Percentiles rank a stretch among this genome's conserved stretches.
These are phyloP conservation scores for Sporothrix dimorphospora DNA, from an alignment of 2,329 filamentous ascomycete genomes.

Conservation along the genomic window DNA sequence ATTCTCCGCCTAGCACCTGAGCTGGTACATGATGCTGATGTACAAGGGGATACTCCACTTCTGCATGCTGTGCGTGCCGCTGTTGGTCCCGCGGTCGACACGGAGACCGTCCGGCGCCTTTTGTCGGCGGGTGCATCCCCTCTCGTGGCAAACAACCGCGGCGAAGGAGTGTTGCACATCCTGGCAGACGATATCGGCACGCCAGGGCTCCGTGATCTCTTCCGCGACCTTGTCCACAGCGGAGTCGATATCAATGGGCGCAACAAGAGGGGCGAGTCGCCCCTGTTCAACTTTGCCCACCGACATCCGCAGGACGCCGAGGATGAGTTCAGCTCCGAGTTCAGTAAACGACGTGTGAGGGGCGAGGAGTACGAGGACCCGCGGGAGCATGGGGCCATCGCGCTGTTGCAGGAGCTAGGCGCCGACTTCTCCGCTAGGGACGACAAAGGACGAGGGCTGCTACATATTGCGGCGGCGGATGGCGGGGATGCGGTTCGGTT, in stretches of 20 bases:
- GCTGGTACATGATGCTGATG: not conserved
- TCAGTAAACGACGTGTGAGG: not conserved
- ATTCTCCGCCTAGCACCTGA: not conserved
- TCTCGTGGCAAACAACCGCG: not conserved
- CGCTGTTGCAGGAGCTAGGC: not conserved
- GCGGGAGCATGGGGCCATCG: not conserved
- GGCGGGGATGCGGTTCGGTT: constrained; percentile 6
- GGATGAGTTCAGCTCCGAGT: not conserved
- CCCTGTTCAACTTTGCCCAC: not conserved
- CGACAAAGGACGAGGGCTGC: not conserved
- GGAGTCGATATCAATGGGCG: constrained; percentile 11
- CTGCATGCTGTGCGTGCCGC: constrained; percentile 1
- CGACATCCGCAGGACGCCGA: not conserved
- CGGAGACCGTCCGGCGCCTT: constrained; percentile 9
- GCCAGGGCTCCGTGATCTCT: constrained; percentile 1
- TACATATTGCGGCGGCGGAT: not conserved
- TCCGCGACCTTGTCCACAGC: constrained; percentile 12
- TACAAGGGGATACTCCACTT: not conserved
- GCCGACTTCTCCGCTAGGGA: constrained; percentile 4
- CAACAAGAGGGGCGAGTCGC: not conserved
- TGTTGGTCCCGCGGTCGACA: not conserved
- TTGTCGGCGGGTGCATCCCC: not conserved
- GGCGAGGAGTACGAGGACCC: constrained; percentile 6
- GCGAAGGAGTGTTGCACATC: constrained; percentile 1
- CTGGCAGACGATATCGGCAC: constrained; percentile 8